Evolutionary conservation across 2,329 filamentous ascomycete genomes (phyloP).

Genomic region (Fusarium oligoseptatum): DNA sequence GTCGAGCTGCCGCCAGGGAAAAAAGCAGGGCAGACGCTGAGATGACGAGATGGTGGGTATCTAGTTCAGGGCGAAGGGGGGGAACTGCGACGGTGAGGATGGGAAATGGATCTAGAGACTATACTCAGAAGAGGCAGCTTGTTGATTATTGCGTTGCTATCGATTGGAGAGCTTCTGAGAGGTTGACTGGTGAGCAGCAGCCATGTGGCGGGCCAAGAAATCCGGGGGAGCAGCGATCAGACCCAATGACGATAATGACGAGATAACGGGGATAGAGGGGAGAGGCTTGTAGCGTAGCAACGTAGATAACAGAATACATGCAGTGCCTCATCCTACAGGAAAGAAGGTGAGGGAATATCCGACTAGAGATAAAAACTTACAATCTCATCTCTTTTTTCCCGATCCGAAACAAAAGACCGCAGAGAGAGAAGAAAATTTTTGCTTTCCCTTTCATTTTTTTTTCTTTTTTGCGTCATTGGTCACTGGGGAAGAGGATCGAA

Average conservation of each 20-base stretch:
- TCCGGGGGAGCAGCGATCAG: slow-evolving; percentile 26
- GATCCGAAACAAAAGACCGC: slow-evolving; percentile 19
- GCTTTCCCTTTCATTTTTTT: slow-evolving; percentile 26
- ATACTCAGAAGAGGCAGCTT: slow-evolving; percentile 15
- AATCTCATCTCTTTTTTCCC: not conserved
- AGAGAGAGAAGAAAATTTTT: slow-evolving; percentile 21
- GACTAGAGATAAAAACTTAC: not conserved
- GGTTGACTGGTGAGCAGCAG: slow-evolving; percentile 7
- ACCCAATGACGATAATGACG: slow-evolving; percentile 12
- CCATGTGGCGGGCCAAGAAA: slow-evolving; percentile 25
- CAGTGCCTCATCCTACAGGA: not conserved
- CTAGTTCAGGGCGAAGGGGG: not conserved
- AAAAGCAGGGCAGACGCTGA: slow-evolving; percentile 17
- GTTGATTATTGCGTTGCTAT: not conserved
- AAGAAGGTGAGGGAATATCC: not conserved
- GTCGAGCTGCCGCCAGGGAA: slow-evolving; percentile 32
- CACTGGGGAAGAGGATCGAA: slow-evolving; percentile 25
- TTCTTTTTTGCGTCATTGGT: slow-evolving; percentile 33
- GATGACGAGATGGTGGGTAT: slow-evolving; percentile 30
- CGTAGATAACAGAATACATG: not conserved
- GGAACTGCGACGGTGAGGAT: not conserved
- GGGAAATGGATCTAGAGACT: not conserved
- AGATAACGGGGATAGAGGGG: slow-evolving; percentile 3
- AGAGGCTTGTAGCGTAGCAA: not conserved
- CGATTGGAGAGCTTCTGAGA: slow-evolving; percentile 5